Base-by-base conservation (phyloP, 116 monocot species). In the Posidonia oceanica region DNA sequence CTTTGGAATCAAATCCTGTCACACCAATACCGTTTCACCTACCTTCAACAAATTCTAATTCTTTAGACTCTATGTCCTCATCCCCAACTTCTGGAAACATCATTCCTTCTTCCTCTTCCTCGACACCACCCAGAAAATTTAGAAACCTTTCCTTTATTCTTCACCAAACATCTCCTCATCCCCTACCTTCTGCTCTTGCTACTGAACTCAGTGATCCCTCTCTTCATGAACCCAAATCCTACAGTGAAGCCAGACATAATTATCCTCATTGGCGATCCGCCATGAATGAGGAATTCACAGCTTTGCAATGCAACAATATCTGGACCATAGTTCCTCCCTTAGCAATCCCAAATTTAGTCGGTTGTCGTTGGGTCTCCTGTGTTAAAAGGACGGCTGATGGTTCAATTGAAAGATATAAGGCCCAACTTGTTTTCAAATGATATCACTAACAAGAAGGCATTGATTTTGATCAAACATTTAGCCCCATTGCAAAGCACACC, bases 301-400 rank as follows among this genome's bases (percentile, higher is more conserved):
- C 56, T 39, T 18, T 70, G 0, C 22, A 37, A 70, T 10, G 11
- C 8, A 70, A 69, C 23, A 2, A 41, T 2, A 56, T 52, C 2
- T 56, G 54, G 22, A 29, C 18, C 10, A 0, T 71, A 11, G 63
- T 57, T 54, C 71, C 77, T 15, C 6, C 20, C 10, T 29, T 29
- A 7, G 8, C 29, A 5, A 42, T 7, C 5, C 39, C 5, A 3
- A 70, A 77, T 55, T 5, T 77, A 4, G 52, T 77, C 71, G 71
- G 71, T 1, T 71, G 71, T 23, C 54, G 65, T 29, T 77, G 77
- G 71, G 71, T 77, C 11, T 77, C 21, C 39, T 16, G 54, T 1
- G 14, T 64, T 13, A 77, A 77, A 55, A n/a, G 63, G 14, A 54
- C 52, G 13, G 17, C 63, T 15, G n/a, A n/a, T n/a, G n/a, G 68